Conservation (phyloP, 2,329 filamentous ascomycete genomes). For the Emericellopsis cladophorae region DNA sequence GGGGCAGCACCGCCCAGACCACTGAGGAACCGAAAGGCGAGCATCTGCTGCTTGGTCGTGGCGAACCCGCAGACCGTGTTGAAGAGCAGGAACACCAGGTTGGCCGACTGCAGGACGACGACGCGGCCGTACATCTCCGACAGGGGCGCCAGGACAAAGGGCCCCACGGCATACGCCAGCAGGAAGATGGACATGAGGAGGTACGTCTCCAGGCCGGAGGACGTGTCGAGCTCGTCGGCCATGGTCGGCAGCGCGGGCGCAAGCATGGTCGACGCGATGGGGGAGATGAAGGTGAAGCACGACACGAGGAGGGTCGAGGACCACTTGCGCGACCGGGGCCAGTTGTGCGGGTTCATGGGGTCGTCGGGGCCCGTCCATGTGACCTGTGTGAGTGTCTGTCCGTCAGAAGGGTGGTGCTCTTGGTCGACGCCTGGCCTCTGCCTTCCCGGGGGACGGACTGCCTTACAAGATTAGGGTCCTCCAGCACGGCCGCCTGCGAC, state of each 20-base stretch:
- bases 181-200: slow-evolving; percentile 49
- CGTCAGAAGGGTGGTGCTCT: no score
- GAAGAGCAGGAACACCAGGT: slow-evolving; percentile 39
- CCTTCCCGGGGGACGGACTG: no score
- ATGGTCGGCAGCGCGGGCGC: slow-evolving; percentile 28
- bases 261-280: slow-evolving; percentile 38
- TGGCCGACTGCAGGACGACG: slow-evolving; percentile 28
- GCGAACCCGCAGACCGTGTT: slow-evolving; percentile 39
- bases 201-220: slow-evolving; percentile 25
- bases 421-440: no score
- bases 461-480: slow-evolving; percentile 11
- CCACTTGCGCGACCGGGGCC: slow-evolving; percentile 23
- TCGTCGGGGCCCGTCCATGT: slow-evolving; percentile 31
- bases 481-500: not conserved
- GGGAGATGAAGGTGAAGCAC: slow-evolving; percentile 39
- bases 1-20: slow-evolving; percentile 32
- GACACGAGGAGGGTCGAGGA: slow-evolving; percentile 20
- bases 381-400: slow-evolving; percentile 11
- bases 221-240: slow-evolving; percentile 28
- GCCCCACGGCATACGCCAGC: slow-evolving; percentile 40
- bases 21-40: slow-evolving; percentile 35
- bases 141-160: slow-evolving; percentile 36
- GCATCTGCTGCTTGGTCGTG: slow-evolving; percentile 29
- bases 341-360: slow-evolving; percentile 30
- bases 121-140: slow-evolving; percentile 38